Percentiles rank a stretch among this genome's conserved stretches.
Conservation (phyloP, 306 rosid species). For the Arachis stenosperma region DNA sequence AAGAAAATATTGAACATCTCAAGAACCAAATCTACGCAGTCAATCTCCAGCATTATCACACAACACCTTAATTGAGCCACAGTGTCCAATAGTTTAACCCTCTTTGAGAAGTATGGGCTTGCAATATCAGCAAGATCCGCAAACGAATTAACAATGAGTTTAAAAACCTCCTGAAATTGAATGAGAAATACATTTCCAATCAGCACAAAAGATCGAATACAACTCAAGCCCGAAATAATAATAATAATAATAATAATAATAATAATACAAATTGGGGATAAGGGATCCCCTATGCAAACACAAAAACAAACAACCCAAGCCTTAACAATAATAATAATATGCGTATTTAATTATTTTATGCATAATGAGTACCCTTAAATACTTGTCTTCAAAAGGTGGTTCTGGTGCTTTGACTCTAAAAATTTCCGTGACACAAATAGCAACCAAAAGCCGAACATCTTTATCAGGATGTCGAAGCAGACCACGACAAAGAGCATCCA, state of each 20-base stretch:
- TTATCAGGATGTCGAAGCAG: conserved; percentile 72
- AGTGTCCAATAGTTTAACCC: conserved; percentile 83
- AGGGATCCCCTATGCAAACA: no score
- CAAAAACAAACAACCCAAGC: no score
- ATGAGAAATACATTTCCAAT: conserved; percentile 16
- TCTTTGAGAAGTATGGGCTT: conserved; percentile 66
- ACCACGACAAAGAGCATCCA: conserved; percentile 47
- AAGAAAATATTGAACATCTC: conserved; percentile 80
- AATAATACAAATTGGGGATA: no score
- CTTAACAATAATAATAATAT: no score
- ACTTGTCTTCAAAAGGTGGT: conserved; percentile 70
- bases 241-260: no score
- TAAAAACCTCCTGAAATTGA: conserved; percentile 69
- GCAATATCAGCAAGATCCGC: conserved; percentile 71
- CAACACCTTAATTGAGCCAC: conserved; percentile 77
- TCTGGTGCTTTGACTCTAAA: conserved; percentile 84
- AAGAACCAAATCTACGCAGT: conserved; percentile 64
- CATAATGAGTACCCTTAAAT: conserved; percentile 61
- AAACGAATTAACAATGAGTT: conserved; percentile 67
- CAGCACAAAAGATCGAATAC: conserved; percentile 21
- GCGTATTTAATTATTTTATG: background rate
- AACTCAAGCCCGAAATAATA: background rate
- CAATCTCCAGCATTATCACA: conserved; percentile 84
- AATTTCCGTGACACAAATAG: conserved; percentile 72
- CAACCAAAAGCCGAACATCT: conserved; percentile 81